Percentiles rank a stretch among this genome's conserved stretches.
phyloP scores from a whole-genome alignment of 352 stramenopile genomes.

The Phytophthora sp. region DNA sequence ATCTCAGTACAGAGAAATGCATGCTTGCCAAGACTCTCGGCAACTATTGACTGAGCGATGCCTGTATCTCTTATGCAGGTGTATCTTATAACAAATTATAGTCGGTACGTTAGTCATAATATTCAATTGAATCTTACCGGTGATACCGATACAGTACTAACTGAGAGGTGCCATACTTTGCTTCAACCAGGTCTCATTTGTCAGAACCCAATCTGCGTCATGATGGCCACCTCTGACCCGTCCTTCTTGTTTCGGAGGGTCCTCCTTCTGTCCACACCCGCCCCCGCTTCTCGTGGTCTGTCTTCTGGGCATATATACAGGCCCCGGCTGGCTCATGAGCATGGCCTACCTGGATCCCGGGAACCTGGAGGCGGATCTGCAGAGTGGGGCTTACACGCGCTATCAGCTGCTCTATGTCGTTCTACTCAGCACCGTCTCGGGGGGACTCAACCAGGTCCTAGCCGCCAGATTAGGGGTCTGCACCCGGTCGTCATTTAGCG shows the following conservation, averaged over 20 bases:
- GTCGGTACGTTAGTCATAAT: too few relatives aligned
- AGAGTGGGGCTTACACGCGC: constrained; percentile 83
- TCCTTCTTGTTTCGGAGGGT: neutral
- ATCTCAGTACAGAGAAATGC: too few relatives aligned
- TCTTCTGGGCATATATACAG: constrained; percentile 65
- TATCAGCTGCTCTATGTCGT: constrained; percentile 90
- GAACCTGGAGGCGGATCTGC: constrained; percentile 93
- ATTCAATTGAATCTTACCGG: too few relatives aligned
- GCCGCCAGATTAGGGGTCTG: constrained; percentile 87
- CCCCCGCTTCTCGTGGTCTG: constrained; percentile 53
- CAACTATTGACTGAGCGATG: too few relatives aligned
- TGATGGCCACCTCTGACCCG: constrained; percentile 4
- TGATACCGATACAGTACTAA: too few relatives aligned
- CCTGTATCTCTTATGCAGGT: too few relatives aligned
- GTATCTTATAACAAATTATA: too few relatives aligned
- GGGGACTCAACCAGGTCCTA: constrained; percentile 89
- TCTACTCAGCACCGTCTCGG: constrained; percentile 82
- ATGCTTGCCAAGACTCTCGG: too few relatives aligned
- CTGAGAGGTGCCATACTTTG: too few relatives aligned
- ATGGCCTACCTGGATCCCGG: constrained; percentile 93
- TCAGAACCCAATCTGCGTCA: constrained; percentile 11
- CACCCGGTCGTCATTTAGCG: constrained; percentile 83
- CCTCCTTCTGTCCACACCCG: neutral
- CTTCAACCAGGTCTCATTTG: constrained; percentile 1
- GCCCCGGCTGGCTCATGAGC: constrained; percentile 70